These are phyloP conservation scores for Camellia lanceoleosa DNA, from an alignment of 148 eudicot species.

Conservation along the genomic window DNA sequence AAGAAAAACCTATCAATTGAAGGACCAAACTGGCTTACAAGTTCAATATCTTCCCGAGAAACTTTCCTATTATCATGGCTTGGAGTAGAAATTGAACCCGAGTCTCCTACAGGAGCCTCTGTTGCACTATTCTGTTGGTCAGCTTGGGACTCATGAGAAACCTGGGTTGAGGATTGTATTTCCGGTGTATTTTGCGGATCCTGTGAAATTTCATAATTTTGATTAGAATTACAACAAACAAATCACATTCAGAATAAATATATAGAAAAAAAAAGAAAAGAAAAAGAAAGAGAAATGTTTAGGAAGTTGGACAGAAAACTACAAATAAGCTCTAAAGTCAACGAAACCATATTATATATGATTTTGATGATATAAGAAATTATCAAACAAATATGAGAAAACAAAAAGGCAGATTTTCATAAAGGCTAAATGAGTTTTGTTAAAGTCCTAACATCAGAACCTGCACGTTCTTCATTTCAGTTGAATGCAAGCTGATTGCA, in stretches of 20 bases:
- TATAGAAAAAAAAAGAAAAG: background rate
- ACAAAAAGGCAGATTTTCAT: background rate
- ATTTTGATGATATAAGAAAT: background rate
- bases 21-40: slow-evolving; percentile 48
- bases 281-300: background rate
- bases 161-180: slow-evolving; percentile 52
- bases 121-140: slow-evolving; percentile 62
- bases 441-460: slow-evolving; percentile 21
- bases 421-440: background rate
- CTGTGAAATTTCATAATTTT: slow-evolving; percentile 31
- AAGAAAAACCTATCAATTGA: background rate
- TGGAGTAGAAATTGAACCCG: slow-evolving; percentile 86
- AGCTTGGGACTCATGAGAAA: slow-evolving; percentile 67
- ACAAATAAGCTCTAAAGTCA: background rate
- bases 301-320: slow-evolving; percentile 6
- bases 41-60: slow-evolving; percentile 97
- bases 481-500: slow-evolving; percentile 30
- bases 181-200: slow-evolving; percentile 64
- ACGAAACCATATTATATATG: background rate
- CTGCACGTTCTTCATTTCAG: slow-evolving; percentile 54
- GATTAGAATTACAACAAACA: background rate
- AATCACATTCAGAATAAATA: slow-evolving; percentile 1
- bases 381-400: background rate
- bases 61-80: slow-evolving; percentile 88
- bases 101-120: slow-evolving; percentile 68